Conservation (phyloP, 1,139 yeast species). For the Arxiozyma bovina region DNA sequence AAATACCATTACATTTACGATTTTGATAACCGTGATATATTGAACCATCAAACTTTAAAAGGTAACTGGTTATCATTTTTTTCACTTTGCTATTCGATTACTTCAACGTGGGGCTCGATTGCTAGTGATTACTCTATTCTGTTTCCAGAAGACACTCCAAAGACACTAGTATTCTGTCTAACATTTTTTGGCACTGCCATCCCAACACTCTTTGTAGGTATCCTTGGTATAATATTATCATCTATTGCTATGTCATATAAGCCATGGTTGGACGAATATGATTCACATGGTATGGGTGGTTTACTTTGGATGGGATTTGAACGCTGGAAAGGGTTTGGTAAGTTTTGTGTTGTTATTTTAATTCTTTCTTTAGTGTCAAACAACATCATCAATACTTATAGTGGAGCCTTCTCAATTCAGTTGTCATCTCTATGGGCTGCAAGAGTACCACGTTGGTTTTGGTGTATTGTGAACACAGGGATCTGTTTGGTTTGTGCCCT, state of each 20-base stretch:
- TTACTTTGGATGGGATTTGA: constrained; percentile 56
- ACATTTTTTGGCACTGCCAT: constrained; percentile 62
- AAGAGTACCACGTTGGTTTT: constrained; percentile 68
- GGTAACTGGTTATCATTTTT: constrained; percentile 73
- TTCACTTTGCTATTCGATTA: constrained; percentile 66
- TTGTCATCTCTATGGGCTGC: constrained; percentile 56
- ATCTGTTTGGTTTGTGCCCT: constrained; percentile 61
- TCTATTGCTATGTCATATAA: constrained; percentile 55
- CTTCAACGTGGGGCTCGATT: constrained; percentile 86
- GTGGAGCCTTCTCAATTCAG: constrained; percentile 76
- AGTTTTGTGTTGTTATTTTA: constrained; percentile 58
- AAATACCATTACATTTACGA: constrained; percentile 34
- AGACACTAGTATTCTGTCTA: constrained; percentile 44
- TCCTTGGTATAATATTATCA: constrained; percentile 63
- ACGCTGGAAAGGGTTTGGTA: constrained; percentile 75
- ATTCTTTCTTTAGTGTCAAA: constrained; percentile 71
- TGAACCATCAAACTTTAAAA: constrained; percentile 37
- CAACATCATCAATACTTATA: constrained; percentile 72
- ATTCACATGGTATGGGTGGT: constrained; percentile 67
- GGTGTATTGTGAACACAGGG: constrained; percentile 59
- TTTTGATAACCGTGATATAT: constrained; percentile 27
- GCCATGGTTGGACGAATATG: constrained; percentile 55
- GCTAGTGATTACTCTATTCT: constrained; percentile 80
- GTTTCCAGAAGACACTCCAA: constrained; percentile 67
- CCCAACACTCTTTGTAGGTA: constrained; percentile 74